Evolutionary conservation across 2,329 filamentous ascomycete genomes (phyloP), one percentile per base, ranked within the genome.

Genomic region (Chlorencoelia australis): DNA sequence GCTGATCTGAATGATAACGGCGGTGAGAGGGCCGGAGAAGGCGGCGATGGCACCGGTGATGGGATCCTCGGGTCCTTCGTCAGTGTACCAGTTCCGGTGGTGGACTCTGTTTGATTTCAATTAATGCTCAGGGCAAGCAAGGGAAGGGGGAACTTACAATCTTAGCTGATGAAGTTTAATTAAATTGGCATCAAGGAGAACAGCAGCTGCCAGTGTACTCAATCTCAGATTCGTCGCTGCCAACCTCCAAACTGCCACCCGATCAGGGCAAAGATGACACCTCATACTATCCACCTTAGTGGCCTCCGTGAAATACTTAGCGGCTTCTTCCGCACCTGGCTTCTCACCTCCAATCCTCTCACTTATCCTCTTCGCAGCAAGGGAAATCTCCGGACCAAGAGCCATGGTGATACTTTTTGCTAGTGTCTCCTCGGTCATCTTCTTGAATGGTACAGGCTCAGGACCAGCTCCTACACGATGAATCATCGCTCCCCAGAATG

Each of bases 401-500:
- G 75, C 79, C 49, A 75, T 74, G 53, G 70, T 71, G 56, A 86
- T 86, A 0, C 79, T 80, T n/a, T 81, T 74, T 0, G 75, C 75
- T 1, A 86, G 59, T 28, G 70, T 73, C 40, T 84, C 75, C 0
- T 66, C 68, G 1, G 66, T 74, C 2, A 87, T 57, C 7, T 68
- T 59, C 58, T 83, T 84, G 59, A 83, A 82, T 0, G 79, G 79
- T 7, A 84, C 68, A 1, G 79, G 71, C 27, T 70, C 61, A 0
- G 80, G 76, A 1, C 82, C 82, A 1, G 79, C 80, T 17, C 71
- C 69, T 1, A 75, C 67, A 21, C 67, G 71, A 4, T 66, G 67
- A 1, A 86, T 67, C 73, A 82, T 82, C 13, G 67, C 65, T 2
- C 81, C 82, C 82, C 82, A 87, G 53, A 87, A 87, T 32, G 79